Percentiles rank a stretch among this genome's conserved stretches.
Evolutionary conservation across 768 basidiomycete genomes (phyloP).

Genomic region (Tephrocybe sp.): DNA sequence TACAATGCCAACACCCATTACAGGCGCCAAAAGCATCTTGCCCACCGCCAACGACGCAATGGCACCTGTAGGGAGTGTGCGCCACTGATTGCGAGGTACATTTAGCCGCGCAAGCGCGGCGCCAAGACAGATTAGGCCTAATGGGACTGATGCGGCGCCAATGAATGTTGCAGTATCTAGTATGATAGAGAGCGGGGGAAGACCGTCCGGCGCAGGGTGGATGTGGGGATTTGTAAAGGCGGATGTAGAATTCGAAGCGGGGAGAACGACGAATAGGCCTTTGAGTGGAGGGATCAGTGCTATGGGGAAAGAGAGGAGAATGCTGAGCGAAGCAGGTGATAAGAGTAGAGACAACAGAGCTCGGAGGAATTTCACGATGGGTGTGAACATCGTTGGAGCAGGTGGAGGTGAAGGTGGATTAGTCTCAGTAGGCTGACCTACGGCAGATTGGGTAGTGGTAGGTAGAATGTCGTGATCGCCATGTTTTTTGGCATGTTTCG

Average conservation of each 20-base stretch:
- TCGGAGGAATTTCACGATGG: background rate
- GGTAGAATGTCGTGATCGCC: background rate
- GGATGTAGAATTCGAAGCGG: constrained; percentile 21
- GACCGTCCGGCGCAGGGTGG: constrained; percentile 51
- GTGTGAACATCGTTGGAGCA: background rate
- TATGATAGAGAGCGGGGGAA: constrained; percentile 53
- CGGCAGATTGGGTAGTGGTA: background rate
- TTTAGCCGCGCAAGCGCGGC: constrained; percentile 54
- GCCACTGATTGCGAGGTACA: constrained; percentile 46
- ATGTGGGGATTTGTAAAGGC: constrained; percentile 24
- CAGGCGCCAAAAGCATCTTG: constrained; percentile 55
- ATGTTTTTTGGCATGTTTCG: background rate
- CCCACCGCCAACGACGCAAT: constrained; percentile 51
- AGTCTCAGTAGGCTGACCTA: background rate
- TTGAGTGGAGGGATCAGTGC: constrained; percentile 50
- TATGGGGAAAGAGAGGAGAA: constrained; percentile 45
- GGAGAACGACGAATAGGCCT: constrained; percentile 44
- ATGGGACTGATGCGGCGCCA: constrained; percentile 51
- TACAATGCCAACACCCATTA: constrained; percentile 59
- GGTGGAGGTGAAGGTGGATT: background rate
- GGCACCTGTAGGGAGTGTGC: constrained; percentile 43
- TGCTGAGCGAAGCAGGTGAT: constrained; percentile 42
- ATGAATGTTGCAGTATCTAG: constrained; percentile 49
- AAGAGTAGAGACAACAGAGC: constrained; percentile 31
- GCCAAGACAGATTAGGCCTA: constrained; percentile 54